Base-by-base conservation (phyloP, 2,329 filamentous ascomycete genomes). In the Scytalidium lignicola region DNA sequence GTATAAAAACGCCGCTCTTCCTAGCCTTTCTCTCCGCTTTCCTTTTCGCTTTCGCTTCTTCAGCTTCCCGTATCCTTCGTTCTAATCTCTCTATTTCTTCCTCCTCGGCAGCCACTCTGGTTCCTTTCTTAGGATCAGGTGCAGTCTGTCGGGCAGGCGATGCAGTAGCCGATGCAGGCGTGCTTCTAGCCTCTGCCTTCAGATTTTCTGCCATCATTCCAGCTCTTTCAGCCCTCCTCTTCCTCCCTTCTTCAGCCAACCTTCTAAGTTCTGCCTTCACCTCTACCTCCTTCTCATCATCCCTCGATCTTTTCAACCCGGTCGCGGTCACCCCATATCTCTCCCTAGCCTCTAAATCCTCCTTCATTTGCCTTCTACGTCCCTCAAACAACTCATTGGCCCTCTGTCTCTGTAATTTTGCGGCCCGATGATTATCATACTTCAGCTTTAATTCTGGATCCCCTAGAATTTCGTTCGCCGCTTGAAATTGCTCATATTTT, bases 401-500 rank as follows among this genome's bases (percentile, higher is more conserved):
- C 62, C 82, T 75, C 65, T 81, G 79, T 62, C 85, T 85, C 63
- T 87, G 79, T 51, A 85, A 71, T 54, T 81, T 76, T 37, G 89
- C 88, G 60, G 85, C 80, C 41, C 88, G 80, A 53, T 85, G 82
- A 64, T 81, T 79, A 63, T 96, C 88, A 72, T 96, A 96, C 47
- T 85, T 80, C 44, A 80, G 78, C 51, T 89, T 87, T 32, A 89
- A 79, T 13, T 77, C 78, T 0, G 81, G 70, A 55, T 90, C 85
- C 22, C 82, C 79, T 2, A 97, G 80, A 2, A 96, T 80, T 68
- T 95, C 90, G 64, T 89, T 83, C n/a, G 90, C 91, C 53, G 87
- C 86, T 62, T 90, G 87, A 50, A 95, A 83, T 1, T 87, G 75
- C 67, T 96, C 88, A 74, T 95, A 97, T 62, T 87, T 88, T 49